A percentile compares a stretch with the other conserved stretches of the same genome.
Evolutionary conservation across 305 asterid species (phyloP).

Genomic region (Rubia peregrina): DNA sequence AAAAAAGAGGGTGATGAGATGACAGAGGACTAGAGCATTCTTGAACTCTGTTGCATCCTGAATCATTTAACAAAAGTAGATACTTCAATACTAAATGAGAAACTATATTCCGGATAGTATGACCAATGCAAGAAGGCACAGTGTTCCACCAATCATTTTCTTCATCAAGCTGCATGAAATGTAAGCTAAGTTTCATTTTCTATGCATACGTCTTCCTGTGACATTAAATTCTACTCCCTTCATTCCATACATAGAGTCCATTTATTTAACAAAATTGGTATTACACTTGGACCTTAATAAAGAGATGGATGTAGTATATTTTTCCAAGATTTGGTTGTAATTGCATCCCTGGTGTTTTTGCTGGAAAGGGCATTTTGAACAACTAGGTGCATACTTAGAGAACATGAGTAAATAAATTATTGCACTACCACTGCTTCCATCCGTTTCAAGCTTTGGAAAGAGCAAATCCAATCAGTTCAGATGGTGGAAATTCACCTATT

Average conservation of each 20-base stretch:
- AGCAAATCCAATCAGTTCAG: not conserved
- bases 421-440: not conserved
- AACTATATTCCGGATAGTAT: not conserved
- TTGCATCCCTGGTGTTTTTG: not conserved
- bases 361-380: not conserved
- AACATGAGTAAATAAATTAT: not conserved
- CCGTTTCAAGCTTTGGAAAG: not conserved
- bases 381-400: not conserved
- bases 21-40: slow-evolving; percentile 29
- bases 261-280: not conserved
- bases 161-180: not conserved
- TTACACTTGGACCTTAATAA: not conserved
- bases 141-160: not conserved
- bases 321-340: not conserved
- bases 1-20: slow-evolving; percentile 5
- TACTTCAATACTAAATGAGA: slow-evolving; percentile 6
- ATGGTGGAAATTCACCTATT: not conserved
- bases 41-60: slow-evolving; percentile 17
- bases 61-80: not conserved
- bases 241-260: not conserved
- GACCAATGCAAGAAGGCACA: not conserved
- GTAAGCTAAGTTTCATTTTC: not conserved
- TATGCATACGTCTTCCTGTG: not conserved
- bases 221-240: not conserved
- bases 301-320: not conserved